Evolutionary conservation across 768 basidiomycete genomes (phyloP), one percentile per base, ranked within the genome.

Genomic region (Tulasnella sp.): DNA sequence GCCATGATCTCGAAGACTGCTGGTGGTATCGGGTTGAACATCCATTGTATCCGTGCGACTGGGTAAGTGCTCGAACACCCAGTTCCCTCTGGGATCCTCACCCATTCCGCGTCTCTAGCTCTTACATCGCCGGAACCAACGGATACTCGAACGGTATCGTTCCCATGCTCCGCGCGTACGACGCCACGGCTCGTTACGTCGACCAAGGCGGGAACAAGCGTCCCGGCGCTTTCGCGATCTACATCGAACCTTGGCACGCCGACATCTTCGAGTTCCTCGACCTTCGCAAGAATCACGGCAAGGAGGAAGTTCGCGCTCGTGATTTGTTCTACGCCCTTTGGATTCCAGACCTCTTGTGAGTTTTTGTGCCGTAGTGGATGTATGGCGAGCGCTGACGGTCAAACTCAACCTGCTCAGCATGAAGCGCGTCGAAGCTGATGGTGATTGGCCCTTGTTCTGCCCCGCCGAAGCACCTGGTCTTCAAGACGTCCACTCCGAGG

Each of bases 1-100:
- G 97, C 97, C 4, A 92, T 98, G 91, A 99, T 99, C 80, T 96
- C 94, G 79, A 98, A 99, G 84, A 97, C 95, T 5, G 97, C 97
- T 32, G 97, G 97, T 77, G 97, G 97, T 69, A 98, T 98, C 79
- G 97, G 97, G 67, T 82, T 99, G 74, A 93, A 85, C 80, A 97
- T 99, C 75, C 95, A 98, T 83, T 91, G 90, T 80, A 98, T 99
- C 76, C 90, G 97, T 69, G 95, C 96, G 14, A 98, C 92, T 59
- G 93, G 92, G 92, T 93, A 77, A 34, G 87, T 12, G 47, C 26
- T 72, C 71, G 29, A 42, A 34, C 26, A 14, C 8, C 59, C 22
- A 19, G 3, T 29, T 35, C 22, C 26, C 67, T n/a, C 65, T 22
- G 40, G 22, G 11, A 32, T 42, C 14, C 62, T 32, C 29, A 19